phyloP scores from a whole-genome alignment of 163 green algal genomes.

The Scenedesmus sp. region DNA sequence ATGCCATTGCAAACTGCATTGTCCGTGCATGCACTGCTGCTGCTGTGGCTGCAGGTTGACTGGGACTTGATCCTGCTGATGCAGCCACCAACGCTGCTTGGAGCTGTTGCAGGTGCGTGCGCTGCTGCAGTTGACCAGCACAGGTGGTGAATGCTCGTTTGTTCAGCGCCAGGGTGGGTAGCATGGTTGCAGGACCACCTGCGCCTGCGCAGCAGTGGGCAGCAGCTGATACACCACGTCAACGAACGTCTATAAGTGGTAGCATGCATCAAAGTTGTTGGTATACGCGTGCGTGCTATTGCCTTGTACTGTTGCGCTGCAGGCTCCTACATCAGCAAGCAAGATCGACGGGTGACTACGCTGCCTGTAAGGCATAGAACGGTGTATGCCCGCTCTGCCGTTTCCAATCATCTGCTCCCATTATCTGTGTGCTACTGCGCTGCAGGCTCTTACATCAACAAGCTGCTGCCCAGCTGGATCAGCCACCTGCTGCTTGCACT shows the following conservation, averaged over 20 bases:
- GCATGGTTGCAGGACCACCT: no score
- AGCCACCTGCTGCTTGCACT: neutral
- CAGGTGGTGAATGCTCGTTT: no score
- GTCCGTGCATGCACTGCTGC: neutral
- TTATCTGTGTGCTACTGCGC: neutral
- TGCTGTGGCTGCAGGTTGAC: conserved; percentile 62
- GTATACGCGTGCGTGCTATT: no score
- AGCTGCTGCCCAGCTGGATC: conserved; percentile 9
- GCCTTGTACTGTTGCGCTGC: neutral
- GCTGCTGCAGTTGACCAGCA: neutral
- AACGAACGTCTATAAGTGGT: no score
- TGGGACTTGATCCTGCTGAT: conserved; percentile 78
- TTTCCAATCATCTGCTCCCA: neutral
- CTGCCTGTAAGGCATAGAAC: conserved; percentile 5
- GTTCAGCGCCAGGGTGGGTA: no score
- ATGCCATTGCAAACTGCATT: neutral
- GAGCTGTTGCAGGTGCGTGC: conserved; percentile 66
- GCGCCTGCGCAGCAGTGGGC: no score
- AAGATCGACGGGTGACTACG: conserved; percentile 70
- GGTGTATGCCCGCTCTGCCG: neutral
- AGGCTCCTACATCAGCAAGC: conserved; percentile 69
- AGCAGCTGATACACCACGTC: no score
- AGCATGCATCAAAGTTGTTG: no score
- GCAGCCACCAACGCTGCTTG: conserved; percentile 81
- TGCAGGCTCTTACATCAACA: conserved; percentile 71